Conservation (phyloP, 805 yeast species). For the Yarrowia sp. region DNA sequence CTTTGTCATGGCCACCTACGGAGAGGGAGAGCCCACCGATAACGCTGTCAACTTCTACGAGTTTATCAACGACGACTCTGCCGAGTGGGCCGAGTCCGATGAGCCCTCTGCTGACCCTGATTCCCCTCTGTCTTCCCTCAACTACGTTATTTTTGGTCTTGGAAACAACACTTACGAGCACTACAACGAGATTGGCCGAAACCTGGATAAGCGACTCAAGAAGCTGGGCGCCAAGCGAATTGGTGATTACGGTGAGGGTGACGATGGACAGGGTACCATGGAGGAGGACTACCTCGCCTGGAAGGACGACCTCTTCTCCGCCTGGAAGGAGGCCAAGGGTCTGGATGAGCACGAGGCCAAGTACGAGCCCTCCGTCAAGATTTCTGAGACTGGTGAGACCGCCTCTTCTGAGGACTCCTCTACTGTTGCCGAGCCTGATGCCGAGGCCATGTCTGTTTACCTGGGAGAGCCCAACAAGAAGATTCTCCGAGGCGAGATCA, state of each 20-base stretch:
- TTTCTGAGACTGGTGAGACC: slow-evolving; percentile 34
- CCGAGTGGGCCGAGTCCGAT: slow-evolving; percentile 44
- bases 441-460: slow-evolving; percentile 48
- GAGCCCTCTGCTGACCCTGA: slow-evolving; percentile 31
- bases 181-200: slow-evolving; percentile 74
- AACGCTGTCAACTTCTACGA: slow-evolving; percentile 80
- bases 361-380: slow-evolving; percentile 64
- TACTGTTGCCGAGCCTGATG: slow-evolving; percentile 13
- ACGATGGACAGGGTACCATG: slow-evolving; percentile 90
- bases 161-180: slow-evolving; percentile 95
- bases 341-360: slow-evolving; percentile 75
- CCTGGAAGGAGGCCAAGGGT: slow-evolving; percentile 58
- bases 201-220: slow-evolving; percentile 48
- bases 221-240: slow-evolving; percentile 69
- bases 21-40: slow-evolving; percentile 98
- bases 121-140: slow-evolving; percentile 50
- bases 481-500: slow-evolving; percentile 44
- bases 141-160: slow-evolving; percentile 78
- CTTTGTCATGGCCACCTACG: slow-evolving; percentile 87
- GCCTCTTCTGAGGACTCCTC: slow-evolving; percentile 33
- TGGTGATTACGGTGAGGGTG: slow-evolving; percentile 86
- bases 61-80: slow-evolving; percentile 53
- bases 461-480: slow-evolving; percentile 78
- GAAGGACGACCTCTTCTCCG: slow-evolving; percentile 75
- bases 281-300: slow-evolving; percentile 93